Evolutionary conservation across 257 asterid genomes (phyloP).

Genomic region (Solanum peruvianum): DNA sequence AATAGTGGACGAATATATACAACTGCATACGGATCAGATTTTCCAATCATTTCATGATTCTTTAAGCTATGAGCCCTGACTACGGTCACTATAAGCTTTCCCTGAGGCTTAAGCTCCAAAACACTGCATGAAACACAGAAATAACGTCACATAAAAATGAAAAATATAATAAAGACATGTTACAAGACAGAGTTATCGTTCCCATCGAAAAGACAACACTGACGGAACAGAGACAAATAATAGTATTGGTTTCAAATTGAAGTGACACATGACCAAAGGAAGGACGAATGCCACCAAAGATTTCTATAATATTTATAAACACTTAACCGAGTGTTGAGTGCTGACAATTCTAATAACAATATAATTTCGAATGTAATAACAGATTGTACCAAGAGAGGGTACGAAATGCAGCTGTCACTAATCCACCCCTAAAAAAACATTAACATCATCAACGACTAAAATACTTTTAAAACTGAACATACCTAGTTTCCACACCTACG

Average conservation of each 20-base stretch:
- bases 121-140: constrained; percentile 40
- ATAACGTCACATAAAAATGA: background rate
- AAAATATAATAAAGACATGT: background rate
- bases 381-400: background rate
- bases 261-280: background rate
- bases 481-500: constrained; percentile 78
- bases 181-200: background rate
- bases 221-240: background rate
- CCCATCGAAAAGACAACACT: background rate
- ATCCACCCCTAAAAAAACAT: background rate
- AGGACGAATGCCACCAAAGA: background rate
- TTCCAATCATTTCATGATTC: constrained; percentile 89
- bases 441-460: background rate
- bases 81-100: constrained; percentile 56
- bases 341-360: background rate
- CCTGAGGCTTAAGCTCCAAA: constrained; percentile 97
- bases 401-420: background rate
- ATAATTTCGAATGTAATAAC: background rate
- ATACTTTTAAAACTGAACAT: background rate
- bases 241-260: background rate
- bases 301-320: background rate
- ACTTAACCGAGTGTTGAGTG: background rate
- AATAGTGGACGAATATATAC: constrained; percentile 75
- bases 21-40: constrained; percentile 87
- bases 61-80: constrained; percentile 61